Base-by-base conservation (phyloP, 2,329 filamentous ascomycete genomes). In the Colletotrichum magnum region DNA sequence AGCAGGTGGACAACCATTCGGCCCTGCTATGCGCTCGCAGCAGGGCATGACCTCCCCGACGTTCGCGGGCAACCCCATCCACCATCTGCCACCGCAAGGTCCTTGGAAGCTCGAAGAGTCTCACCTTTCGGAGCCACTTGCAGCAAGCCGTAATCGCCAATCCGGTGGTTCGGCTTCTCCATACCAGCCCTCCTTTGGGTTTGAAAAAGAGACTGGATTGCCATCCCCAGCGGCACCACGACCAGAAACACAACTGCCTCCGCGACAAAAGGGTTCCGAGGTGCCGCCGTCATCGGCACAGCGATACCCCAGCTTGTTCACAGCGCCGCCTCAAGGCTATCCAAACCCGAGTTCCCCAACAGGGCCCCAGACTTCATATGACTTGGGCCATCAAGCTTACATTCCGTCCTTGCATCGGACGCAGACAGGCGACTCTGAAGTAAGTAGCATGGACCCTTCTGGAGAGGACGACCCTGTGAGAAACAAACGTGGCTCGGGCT, bases 51-150 rank as follows among this genome's bases (percentile, higher is more conserved):
- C 62, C 28, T 58, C 68, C n/a, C 58, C 68, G 13, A 63, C 52
- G 21, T 52, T 62, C 6, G 57, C 48, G 15, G 70, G 71, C 18
- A 84, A 83, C 48, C 80, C 82, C 10, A 76, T 83, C 7, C 81
- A 83, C 41, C 79, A 74, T 32, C 78, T 85, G 3, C 81, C 82
- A 28, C 82, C 81, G 1, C 77, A 79, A n/a, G 83, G 82, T 0
- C 79, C 80, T 18, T 89, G 87, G 87, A 86, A 84, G 58, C 76
- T 87, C 6, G 82, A 89, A 71, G 86, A 88, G 76, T 89, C 87
- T 10, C 82, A 86, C 67, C 78, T 89, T 43, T 77, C 83, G 1
- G 83, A 87, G 70, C 88, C 88, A 28, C 79, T 89, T 6, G 77
- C 69, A 21, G 54, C 71, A 21, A 72, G 71, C 24, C 58, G 71